These are phyloP conservation scores for Enterocytospora artemiae DNA, from an alignment of 371 early-diverging fungal genomes.

Conservation along the genomic window DNA sequence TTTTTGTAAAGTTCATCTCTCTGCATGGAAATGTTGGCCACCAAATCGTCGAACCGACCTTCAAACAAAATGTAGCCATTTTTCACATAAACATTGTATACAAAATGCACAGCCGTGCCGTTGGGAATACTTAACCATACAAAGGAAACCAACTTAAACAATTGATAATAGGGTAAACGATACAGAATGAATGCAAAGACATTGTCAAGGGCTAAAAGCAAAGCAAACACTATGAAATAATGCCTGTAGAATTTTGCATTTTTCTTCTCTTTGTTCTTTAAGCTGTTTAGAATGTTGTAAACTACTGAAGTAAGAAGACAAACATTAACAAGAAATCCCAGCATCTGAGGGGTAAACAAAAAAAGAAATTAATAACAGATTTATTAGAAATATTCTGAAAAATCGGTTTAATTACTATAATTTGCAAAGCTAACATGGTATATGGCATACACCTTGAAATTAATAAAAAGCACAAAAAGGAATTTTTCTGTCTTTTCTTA, in stretches of 20 bases:
- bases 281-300: slow-evolving; percentile 34
- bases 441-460: not conserved
- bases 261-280: slow-evolving; percentile 28
- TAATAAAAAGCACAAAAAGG: not conserved
- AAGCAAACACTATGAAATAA: slow-evolving; percentile 38
- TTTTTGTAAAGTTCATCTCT: slow-evolving; percentile 1
- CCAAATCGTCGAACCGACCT: slow-evolving; percentile 23
- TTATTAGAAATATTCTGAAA: not conserved
- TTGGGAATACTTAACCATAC: slow-evolving; percentile 38
- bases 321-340: slow-evolving; percentile 26
- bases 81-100: slow-evolving; percentile 45
- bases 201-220: slow-evolving; percentile 42
- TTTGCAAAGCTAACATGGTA: not conserved
- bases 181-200: slow-evolving; percentile 32
- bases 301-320: slow-evolving; percentile 18
- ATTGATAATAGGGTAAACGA: slow-evolving; percentile 40
- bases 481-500: not conserved
- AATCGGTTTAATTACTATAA: not conserved
- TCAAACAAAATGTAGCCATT: slow-evolving; percentile 29
- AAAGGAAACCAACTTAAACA: slow-evolving; percentile 29
- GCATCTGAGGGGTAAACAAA: slow-evolving; percentile 36
- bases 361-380: not conserved
- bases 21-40: slow-evolving; percentile 21
- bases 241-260: slow-evolving; percentile 24
- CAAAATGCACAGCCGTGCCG: slow-evolving; percentile 36